Percentiles rank a stretch among this genome's conserved stretches.
Conservation (phyloP, 495 filamentous ascomycete species). For the Cercophora newfieldiana region DNA sequence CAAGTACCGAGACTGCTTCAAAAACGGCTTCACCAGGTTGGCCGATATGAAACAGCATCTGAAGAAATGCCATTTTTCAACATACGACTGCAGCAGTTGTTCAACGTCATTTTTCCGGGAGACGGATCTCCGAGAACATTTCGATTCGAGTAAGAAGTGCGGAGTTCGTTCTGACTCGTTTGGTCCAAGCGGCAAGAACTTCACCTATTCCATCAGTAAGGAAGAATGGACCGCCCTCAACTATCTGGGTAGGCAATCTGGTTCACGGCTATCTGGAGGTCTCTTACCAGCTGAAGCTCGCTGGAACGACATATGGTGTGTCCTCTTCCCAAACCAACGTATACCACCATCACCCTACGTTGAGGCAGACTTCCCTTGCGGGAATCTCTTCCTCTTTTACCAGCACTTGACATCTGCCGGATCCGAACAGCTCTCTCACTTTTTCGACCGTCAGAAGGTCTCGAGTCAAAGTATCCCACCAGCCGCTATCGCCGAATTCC, state of each 20-base stretch:
- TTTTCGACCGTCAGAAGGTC: neutral
- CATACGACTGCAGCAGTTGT: neutral
- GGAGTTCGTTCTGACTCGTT: neutral
- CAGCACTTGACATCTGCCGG: conserved; percentile 1
- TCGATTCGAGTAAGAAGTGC: neutral
- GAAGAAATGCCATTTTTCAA: neutral
- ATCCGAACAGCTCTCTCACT: neutral
- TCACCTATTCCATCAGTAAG: neutral
- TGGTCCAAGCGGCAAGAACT: neutral
- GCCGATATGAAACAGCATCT: conserved; percentile 13
- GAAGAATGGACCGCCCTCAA: neutral
- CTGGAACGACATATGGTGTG: neutral
- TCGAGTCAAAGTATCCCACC: neutral
- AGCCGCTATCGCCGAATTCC: neutral
- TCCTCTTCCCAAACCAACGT: neutral
- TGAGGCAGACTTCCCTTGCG: neutral
- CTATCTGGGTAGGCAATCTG: neutral
- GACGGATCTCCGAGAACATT: neutral
- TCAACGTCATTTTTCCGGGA: neutral
- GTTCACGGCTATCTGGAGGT: too few relatives aligned
- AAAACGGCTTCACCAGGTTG: neutral
- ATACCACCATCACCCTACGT: neutral
- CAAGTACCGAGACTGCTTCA: conserved; percentile 9
- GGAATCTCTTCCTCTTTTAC: neutral
- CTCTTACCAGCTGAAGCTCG: neutral